Base-by-base conservation (phyloP, 106 monocot genomes). In the Platanthera zijinensis region DNA sequence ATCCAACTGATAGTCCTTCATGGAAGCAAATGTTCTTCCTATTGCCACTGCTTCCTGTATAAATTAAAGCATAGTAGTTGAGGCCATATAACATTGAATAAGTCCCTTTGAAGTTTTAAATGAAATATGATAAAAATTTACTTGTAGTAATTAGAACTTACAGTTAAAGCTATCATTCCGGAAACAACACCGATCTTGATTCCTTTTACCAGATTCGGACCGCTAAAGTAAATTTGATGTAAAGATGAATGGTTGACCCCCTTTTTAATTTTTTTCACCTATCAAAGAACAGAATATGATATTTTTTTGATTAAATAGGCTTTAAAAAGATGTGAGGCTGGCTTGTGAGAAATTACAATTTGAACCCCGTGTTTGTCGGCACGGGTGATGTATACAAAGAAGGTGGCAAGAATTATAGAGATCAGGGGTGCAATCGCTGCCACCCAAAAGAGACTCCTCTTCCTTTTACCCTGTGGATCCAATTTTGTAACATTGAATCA, bases 181-280 rank as follows among this genome's bases (percentile, higher is more conserved):
- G 88, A 83, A 5, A 90, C 80, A 50, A 84, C 73, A 9, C 95
- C 95, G 12, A 95, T 87, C 75, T 74, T 86, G 30, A 92, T 82
- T 63, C 95, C 92, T 82, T 84, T 92, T 7, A 48, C 45, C 48
- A 78, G 78, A 56, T 79, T 78, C 18, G 86, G 50, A 21, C 95
- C 95, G 8, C 78, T 82, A 62, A 87, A 95, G 51, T 86, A 78
- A 48, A 95, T 92, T 72, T 85, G 10, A 45, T 82, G 6, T 28
- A 80, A 80, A 17, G 95, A 95, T n/a, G 95, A 82, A 47, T 90
- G 92, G 66, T 95, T 95, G 77, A 92, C 48, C 5, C 95, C 95
- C 82, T 87, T 81, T 15, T 83, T 56, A 19, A 95, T 85, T 0
- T 88, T 1, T 4, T 48, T 79, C 69, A 95, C 95, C 95, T 95